phyloP scores from a whole-genome alignment of 23 red algal genomes.

The Pyropia haitanensis region DNA sequence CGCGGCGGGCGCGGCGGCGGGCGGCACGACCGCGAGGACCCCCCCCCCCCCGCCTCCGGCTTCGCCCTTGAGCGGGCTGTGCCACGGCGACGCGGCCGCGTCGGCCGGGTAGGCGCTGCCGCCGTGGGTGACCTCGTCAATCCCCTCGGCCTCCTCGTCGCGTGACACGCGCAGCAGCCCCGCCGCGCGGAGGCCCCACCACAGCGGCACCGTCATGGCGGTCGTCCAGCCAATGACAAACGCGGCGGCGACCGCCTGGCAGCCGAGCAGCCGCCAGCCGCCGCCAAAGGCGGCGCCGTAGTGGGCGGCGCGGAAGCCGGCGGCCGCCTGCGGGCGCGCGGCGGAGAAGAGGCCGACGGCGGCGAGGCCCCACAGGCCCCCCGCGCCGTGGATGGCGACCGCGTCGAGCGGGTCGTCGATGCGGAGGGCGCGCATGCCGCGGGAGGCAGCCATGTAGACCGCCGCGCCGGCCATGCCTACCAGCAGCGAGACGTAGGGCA shows the following conservation, averaged over 20 bases:
- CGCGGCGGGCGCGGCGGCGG: too few relatives aligned
- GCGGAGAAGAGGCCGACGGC: constrained; percentile 8
- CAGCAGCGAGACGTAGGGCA: constrained; percentile 1
- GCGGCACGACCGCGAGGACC: too few relatives aligned
- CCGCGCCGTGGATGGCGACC: constrained; percentile 1
- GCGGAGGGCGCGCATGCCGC: neutral
- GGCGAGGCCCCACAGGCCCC: constrained; percentile 1
- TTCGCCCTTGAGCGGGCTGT: too few relatives aligned
- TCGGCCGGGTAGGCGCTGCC: constrained; percentile 33
- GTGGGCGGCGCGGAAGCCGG: neutral
- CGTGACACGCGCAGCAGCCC: constrained; percentile 41
- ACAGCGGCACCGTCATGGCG: neutral
- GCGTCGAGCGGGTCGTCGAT: constrained; percentile 10
- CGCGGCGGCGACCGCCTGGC: neutral
- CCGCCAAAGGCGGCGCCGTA: neutral
- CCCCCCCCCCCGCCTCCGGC: too few relatives aligned
- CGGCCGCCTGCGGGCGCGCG: neutral
- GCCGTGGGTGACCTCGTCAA: constrained; percentile 19
- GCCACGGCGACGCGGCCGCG: too few relatives aligned
- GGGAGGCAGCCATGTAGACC: constrained; percentile 1
- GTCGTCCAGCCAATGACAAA: constrained; percentile 14
- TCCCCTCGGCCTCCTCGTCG: constrained; percentile 30
- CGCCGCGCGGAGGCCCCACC: neutral
- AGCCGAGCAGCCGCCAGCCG: constrained; percentile 1
- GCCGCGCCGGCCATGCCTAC: neutral